Evolutionary conservation across 352 stramenopile species (phyloP), one percentile per base, ranked within the genome.

Genomic region (Phytophthora citrophthora): DNA sequence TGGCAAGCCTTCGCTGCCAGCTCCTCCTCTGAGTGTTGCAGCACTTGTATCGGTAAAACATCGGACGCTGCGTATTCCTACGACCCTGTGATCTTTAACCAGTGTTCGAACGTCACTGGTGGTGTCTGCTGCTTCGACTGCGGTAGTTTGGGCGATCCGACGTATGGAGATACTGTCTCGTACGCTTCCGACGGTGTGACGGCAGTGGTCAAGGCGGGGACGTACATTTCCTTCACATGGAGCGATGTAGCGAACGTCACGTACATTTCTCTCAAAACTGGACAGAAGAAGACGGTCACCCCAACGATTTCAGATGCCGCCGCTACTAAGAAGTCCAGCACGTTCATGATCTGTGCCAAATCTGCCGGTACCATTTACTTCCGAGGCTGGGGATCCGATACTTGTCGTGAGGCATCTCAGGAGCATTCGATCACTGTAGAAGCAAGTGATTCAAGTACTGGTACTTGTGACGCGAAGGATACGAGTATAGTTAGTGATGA

Each of bases 101-200:
- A 92, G 55, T 92, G 83, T 55, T 61, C 72, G 15, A 75, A 68
- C 27, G 72, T 77, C 1, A 77, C 68, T 5, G 62, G 70, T 26
- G 81, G 83, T 23, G 74, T 92, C 43, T 92, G 83, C 68, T 92
- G 83, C 76, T 92, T 86, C 63, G 74, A 88, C 58, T 92, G 83
- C 69, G 75, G 77, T 8, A 68, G 57, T 13, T 74, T 81, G 52
- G 76, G 76, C 23, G 56, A 64, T 15, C 74, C 74, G 6, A 44
- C 53, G 43, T 79, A 74, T 11, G 59, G 62, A 24, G 64, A 74
- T 50, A 71, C 69, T 3, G 47, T 82, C 45, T 74, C 65, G 24
- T 79, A 76, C 54, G 66, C 47, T 8, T 46, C 39, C 13, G 81
- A 92, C 53, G 83, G 83, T 45, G 67, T 78, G 1, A 90, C 83